Evolutionary conservation across 2,329 filamentous ascomycete species (phyloP), one percentile per base, ranked within the genome.

Genomic region (Decorospora gaudefroyi): DNA sequence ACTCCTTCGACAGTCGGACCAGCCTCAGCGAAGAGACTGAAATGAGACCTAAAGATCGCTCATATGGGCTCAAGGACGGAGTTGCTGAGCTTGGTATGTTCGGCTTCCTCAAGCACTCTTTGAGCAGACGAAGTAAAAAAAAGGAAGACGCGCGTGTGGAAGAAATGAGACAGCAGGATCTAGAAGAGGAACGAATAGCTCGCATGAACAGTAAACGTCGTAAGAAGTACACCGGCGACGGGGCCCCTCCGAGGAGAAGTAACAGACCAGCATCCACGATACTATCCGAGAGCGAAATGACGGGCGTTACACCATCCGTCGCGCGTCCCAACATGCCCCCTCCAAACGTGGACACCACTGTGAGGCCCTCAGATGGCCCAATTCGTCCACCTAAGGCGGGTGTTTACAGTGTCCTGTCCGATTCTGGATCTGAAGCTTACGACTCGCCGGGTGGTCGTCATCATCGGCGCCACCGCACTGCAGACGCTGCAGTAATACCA

Each of bases 151-250:
- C 82, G 39, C 80, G 82, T 15, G 79, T 87, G 4, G 80, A 78
- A 36, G 74, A 74, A 30, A 68, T 79, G 44, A 74, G 74, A 39
- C 73, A 70, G 48, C 76, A 76, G 49, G 77, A 79, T 46, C 65
- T 73, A 16, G 78, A 79, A 52, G 71, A 81, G 33, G 79, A 82
- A 57, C 72, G 74, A 16, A 56, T 80, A 18, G 74, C 75, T 33
- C 74, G 79, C 56, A 72, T 72, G 40, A 76, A 79, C 46, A 81
- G 80, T 23, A 78, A 61, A 17, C 62, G 79, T n/a, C 81, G 83
- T 15, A 77, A 77, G 55, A 77, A 77, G 56, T 89, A 82, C 49
- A 89, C 86, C 2, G 86, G 82, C 18, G 87, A 90, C 63, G 85
- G 85, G 12, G 31, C 44, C 15, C 58, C 62, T n/a, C 62, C 66